These are phyloP conservation scores for Psilocybe cyanescens DNA, from an alignment of 768 basidiomycete genomes.

Conservation along the genomic window DNA sequence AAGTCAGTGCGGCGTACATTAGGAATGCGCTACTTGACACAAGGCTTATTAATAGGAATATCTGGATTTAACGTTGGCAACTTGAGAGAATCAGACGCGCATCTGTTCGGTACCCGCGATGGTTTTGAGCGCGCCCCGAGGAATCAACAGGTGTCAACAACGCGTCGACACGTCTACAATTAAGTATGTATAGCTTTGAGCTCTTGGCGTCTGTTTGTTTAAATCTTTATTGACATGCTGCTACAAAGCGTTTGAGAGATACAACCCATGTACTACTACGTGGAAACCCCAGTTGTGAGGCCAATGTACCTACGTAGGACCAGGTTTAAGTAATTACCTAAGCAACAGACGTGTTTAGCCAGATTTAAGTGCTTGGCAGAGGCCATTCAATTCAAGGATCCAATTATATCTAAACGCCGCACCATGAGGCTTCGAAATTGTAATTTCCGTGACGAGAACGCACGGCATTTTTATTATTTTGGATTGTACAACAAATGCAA, in stretches of 20 bases:
- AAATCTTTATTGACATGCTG: too few relatives aligned
- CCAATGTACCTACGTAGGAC: too few relatives aligned
- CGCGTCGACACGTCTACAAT: slow-evolving; percentile 3
- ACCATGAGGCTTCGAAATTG: not conserved
- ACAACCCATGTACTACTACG: too few relatives aligned
- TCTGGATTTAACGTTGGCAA: too few relatives aligned
- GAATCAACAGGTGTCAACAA: slow-evolving; percentile 12
- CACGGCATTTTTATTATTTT: not conserved
- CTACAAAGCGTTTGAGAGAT: too few relatives aligned
- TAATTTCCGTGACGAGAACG: not conserved
- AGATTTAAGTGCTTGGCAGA: not conserved
- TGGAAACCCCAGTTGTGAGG: too few relatives aligned
- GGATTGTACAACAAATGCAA: not conserved
- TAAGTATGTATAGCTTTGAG: not conserved
- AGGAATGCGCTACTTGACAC: slow-evolving; percentile 57
- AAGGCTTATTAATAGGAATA: slow-evolving; percentile 46
- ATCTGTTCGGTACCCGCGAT: too few relatives aligned
- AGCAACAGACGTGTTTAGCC: too few relatives aligned
- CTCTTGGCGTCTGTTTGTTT: not conserved
- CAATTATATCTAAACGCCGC: not conserved
- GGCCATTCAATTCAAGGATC: not conserved
- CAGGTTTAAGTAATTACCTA: too few relatives aligned
- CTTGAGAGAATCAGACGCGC: too few relatives aligned
- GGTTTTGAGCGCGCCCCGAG: not conserved
- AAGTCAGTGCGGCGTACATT: not conserved